phyloP scores from a whole-genome alignment of 208 protist species.

The Acanthamoeba castellanii region DNA sequence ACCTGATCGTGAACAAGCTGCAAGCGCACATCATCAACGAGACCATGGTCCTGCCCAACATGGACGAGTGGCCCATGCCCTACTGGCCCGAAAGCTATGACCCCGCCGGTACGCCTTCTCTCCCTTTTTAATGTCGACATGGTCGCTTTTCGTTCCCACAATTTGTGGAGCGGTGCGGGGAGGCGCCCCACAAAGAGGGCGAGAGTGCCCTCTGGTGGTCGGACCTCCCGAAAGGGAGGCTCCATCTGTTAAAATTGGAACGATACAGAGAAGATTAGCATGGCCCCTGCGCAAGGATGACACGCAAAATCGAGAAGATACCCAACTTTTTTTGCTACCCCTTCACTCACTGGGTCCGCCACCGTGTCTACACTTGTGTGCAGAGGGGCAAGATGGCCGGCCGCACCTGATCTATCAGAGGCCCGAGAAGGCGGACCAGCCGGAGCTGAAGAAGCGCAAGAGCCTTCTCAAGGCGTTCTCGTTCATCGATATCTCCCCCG shows the following conservation, averaged over 20 bases:
- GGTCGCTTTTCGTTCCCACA: not conserved
- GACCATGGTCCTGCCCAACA: conserved; percentile 61
- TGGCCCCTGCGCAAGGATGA: conserved; percentile 35
- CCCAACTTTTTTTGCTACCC: not conserved
- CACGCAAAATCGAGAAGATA: conserved; percentile 31
- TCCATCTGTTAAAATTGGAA: conserved; percentile 48
- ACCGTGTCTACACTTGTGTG: not conserved
- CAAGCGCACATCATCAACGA: conserved; percentile 60
- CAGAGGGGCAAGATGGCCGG: conserved; percentile 11
- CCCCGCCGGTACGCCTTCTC: not conserved
- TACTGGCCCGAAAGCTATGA: conserved; percentile 67
- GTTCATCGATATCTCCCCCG: conserved; percentile 62
- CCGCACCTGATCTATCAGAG: conserved; percentile 36
- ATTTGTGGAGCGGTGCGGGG: not conserved
- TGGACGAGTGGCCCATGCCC: conserved; percentile 68
- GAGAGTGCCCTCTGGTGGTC: not conserved
- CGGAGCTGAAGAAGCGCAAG: conserved; percentile 8
- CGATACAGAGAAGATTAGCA: conserved; percentile 45
- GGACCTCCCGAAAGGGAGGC: conserved; percentile 15
- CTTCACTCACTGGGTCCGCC: not conserved
- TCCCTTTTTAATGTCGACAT: not conserved
- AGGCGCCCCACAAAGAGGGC: not conserved
- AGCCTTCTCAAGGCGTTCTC: conserved; percentile 4
- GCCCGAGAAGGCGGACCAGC: not conserved
- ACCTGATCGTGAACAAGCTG: conserved; percentile 66